These are phyloP conservation scores for Skeletonema marinoi DNA, from an alignment of 108 stramenopile species.

Conservation along the genomic window DNA sequence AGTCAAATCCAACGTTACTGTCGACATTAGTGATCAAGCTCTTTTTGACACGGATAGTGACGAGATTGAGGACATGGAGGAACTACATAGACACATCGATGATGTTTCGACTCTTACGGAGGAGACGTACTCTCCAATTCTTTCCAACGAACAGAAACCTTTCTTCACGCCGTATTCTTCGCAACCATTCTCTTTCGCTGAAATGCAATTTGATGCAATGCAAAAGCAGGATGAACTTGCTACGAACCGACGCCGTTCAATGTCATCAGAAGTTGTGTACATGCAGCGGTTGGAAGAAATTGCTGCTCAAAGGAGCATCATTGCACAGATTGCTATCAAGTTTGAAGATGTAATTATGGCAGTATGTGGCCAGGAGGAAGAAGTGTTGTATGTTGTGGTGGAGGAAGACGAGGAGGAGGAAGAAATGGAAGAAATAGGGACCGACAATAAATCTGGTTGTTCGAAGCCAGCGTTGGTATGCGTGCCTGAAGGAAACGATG, in stretches of 20 bases:
- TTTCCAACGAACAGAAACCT: not conserved
- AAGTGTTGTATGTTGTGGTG: not conserved
- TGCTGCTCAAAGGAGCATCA: not conserved
- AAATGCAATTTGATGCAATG: not conserved
- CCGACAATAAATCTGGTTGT: not conserved
- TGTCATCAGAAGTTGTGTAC: not conserved
- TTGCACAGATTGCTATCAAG: not conserved
- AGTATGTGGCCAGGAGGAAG: not conserved
- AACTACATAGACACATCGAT: not conserved
- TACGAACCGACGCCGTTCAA: not conserved
- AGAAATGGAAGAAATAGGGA: not conserved
- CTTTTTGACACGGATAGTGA: not conserved
- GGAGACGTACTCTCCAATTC: not conserved
- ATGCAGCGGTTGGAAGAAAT: not conserved
- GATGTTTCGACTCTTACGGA: not conserved
- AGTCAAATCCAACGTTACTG: not conserved
- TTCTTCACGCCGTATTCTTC: not conserved
- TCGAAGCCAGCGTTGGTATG: not conserved
- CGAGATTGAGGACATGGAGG: not conserved
- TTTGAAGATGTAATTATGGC: not conserved
- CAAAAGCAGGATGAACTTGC: not conserved
- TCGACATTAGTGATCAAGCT: not conserved
- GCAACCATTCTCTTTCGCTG: not conserved
- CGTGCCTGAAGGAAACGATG: not conserved
- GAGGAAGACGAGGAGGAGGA: not conserved